Base-by-base conservation (phyloP, 1,284 basidiomycete species). In the Microbotryomycetes sp. region DNA sequence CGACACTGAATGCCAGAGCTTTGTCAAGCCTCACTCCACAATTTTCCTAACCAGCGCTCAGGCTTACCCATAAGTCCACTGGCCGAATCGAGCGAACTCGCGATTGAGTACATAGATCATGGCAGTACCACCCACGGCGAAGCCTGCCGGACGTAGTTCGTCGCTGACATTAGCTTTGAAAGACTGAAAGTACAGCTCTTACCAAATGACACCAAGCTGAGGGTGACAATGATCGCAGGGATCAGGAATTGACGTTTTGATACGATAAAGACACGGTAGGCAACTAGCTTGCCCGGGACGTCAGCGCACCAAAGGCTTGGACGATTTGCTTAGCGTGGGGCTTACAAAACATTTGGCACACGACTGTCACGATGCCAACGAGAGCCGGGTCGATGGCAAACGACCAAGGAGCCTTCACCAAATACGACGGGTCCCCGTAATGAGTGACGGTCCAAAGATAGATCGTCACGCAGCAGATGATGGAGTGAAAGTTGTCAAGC, bases 381-480 rank as follows among this genome's bases (percentile, higher is more conserved):
- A 61, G 26, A 47, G 56, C 57, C 6, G 56, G 56, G 26, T 57
- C 56, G 30, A 48, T 27, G 35, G 56, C 45, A 35, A 57, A 57
- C 6, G 16, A n/a, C 60, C 60, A 61, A 0, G 56, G 56, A 4
- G 27, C 41, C 7, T 24, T 23, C 15, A 45, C 13, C 35, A 24
- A 61, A 47, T 23, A 35, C 29, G 21, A 27, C 27, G 26, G 31
- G 35, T 58, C 23, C 46, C 31, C 52, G 48, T 61, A 61, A 29
- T 57, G 47, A 16, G 56, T 46, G 18, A 61, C 60, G 18, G 52
- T 50, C 58, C 53, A 55, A 2, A 52, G 49, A 41, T 57, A 41
- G 11, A 41, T 41, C 11, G 35, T 41, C 35, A 41, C 35, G 35
- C 35, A 41, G 35, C 35, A 41, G 35, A 41, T 11, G 11, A 18